phyloP scores from a whole-genome alignment of 1,139 yeast genomes.

The Pichia sp. region DNA sequence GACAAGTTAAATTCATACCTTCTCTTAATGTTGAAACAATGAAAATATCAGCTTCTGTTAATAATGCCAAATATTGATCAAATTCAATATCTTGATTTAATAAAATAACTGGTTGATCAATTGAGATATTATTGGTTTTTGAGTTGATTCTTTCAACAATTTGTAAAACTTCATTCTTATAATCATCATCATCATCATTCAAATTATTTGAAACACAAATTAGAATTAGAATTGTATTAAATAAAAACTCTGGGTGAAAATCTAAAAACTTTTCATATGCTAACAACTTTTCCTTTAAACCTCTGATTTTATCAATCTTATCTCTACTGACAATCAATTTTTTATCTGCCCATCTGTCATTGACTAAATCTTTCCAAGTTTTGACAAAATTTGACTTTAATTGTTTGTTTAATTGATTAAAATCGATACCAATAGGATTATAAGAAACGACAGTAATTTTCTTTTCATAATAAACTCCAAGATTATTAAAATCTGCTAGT shows the following conservation, averaged over 20 bases:
- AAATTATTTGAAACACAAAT: conserved; percentile 57
- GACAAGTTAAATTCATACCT: conserved; percentile 94
- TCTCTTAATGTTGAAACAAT: conserved; percentile 90
- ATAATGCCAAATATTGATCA: conserved; percentile 80
- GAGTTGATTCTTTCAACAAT: conserved; percentile 85
- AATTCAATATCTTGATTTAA: conserved; percentile 85
- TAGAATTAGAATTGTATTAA: conserved; percentile 70
- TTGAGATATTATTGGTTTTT: conserved; percentile 62
- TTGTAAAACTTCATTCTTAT: conserved; percentile 66
- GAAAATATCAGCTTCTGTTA: conserved; percentile 80
- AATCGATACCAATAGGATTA: conserved; percentile 85
- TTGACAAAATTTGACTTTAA: conserved; percentile 48
- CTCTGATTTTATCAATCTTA: conserved; percentile 80
- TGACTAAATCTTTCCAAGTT: conserved; percentile 65
- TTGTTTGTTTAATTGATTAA: conserved; percentile 44
- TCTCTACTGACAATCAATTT: conserved; percentile 80
- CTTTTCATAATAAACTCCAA: conserved; percentile 66
- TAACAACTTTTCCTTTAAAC: conserved; percentile 76
- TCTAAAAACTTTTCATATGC: conserved; percentile 79
- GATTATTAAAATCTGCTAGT: conserved; percentile 73
- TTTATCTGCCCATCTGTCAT: conserved; percentile 71
- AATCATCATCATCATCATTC: conserved; percentile 40
- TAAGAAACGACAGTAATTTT: conserved; percentile 60
- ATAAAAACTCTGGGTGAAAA: conserved; percentile 64
- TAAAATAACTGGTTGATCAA: conserved; percentile 75